Evolutionary conservation across 2,329 filamentous ascomycete genomes (phyloP).

Genomic region (Exophiala viscosa): DNA sequence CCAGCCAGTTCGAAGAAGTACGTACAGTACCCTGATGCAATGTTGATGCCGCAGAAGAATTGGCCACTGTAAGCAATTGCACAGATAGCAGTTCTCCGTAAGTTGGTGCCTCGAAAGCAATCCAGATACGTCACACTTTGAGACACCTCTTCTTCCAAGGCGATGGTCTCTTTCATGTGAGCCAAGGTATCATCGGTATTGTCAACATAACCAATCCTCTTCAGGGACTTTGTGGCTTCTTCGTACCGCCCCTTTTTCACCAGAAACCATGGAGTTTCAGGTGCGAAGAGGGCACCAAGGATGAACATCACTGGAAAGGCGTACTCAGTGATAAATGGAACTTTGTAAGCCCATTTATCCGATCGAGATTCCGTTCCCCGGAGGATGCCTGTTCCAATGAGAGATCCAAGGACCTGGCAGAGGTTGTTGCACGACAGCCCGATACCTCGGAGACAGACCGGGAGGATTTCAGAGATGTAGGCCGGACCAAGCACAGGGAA

Average conservation of each 20-base stretch:
- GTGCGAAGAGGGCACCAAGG: constrained; percentile 45
- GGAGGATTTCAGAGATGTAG: constrained; percentile 60
- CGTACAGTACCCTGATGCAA: constrained; percentile 30
- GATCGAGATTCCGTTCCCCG: constrained; percentile 30
- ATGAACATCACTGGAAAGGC: constrained; percentile 46
- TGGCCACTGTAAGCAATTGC: constrained; percentile 27
- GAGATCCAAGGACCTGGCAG: constrained; percentile 37
- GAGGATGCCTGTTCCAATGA: constrained; percentile 30
- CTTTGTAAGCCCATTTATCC: constrained; percentile 37
- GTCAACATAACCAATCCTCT: constrained; percentile 33
- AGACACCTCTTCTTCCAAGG: constrained; percentile 28
- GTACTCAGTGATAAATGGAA: constrained; percentile 43
- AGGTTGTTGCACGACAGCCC: constrained; percentile 54
- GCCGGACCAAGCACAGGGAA: constrained; percentile 63
- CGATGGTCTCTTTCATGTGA: constrained; percentile 38
- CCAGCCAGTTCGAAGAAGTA: constrained; percentile 38
- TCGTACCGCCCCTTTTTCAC: constrained; percentile 33
- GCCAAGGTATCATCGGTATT: constrained; percentile 31
- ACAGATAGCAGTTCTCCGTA: constrained; percentile 38
- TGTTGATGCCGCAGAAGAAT: constrained; percentile 30
- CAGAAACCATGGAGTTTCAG: constrained; percentile 37
- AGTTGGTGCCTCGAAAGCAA: constrained; percentile 30
- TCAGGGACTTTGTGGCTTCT: constrained; percentile 32
- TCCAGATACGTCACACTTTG: constrained; percentile 29
- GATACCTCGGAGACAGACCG: constrained; percentile 54